Evolutionary conservation across 192 early-diverging fungal species (phyloP).

Genomic region (Coemansia sp.): DNA sequence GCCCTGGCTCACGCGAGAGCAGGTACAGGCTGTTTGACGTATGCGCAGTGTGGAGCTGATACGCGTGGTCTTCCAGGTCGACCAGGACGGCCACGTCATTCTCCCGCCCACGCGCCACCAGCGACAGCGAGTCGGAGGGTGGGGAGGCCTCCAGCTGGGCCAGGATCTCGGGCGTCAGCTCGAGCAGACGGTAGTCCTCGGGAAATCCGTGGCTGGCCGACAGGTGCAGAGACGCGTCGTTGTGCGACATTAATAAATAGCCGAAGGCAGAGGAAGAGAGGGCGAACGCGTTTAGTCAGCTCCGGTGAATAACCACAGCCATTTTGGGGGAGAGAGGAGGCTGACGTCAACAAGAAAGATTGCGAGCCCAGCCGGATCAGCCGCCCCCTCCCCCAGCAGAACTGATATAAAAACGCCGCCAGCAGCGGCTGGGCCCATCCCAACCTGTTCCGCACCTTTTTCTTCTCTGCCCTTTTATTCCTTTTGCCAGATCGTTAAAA

Average conservation of each 20-base stretch:
- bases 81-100: conserved; percentile 27
- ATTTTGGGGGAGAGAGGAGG: background rate
- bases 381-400: background rate
- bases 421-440: background rate
- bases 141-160: conserved; percentile 25
- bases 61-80: conserved; percentile 17
- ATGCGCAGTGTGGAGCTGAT: conserved; percentile 36
- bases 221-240: conserved; percentile 5
- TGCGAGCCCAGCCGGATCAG: no score
- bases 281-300: no score
- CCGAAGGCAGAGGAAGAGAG: no score
- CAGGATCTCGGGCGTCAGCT: conserved; percentile 28
- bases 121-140: background rate
- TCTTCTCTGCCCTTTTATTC: conserved; percentile 4
- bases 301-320: background rate
- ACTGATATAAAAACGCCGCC: background rate
- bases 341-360: background rate
- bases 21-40: conserved; percentile 47
- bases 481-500: background rate
- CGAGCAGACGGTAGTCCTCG: conserved; percentile 32
- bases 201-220: conserved; percentile 42
- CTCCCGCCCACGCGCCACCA: conserved; percentile 32
- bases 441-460: background rate
- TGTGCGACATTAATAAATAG: conserved; percentile 3
- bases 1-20: conserved; percentile 3